phyloP scores from a whole-genome alignment of 2,329 filamentous ascomycete genomes.

The Cladorrhinum sp. region DNA sequence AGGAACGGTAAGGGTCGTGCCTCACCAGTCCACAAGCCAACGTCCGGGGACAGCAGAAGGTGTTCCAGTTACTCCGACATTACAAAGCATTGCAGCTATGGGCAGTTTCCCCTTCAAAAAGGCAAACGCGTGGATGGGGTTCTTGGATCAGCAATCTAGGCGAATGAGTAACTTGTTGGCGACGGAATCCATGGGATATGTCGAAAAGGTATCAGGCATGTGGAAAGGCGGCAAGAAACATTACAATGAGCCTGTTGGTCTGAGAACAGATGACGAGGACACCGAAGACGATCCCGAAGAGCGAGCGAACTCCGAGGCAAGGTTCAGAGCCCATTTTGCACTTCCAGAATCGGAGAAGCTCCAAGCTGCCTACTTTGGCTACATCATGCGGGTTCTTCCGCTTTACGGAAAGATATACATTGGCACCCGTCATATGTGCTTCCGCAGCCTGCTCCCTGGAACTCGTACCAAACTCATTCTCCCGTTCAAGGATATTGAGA shows the following conservation, averaged over 20 bases:
- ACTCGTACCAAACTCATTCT: conserved; percentile 91
- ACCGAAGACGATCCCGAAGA: conserved; percentile 57
- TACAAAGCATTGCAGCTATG: conserved; percentile 55
- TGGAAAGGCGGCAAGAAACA: conserved; percentile 89
- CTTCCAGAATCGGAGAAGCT: conserved; percentile 80
- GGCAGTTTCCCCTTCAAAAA: conserved; percentile 78
- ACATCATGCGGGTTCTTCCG: conserved; percentile 82
- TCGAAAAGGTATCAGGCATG: conserved; percentile 96
- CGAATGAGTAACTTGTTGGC: conserved; percentile 79
- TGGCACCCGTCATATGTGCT: conserved; percentile 83
- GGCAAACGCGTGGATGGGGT: conserved; percentile 78
- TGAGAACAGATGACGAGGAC: conserved; percentile 52
- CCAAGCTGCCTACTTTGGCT: conserved; percentile 87
- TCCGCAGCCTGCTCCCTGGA: conserved; percentile 83
- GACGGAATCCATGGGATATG: conserved; percentile 91
- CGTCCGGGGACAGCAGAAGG: conserved; percentile 31
- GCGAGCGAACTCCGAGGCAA: conserved; percentile 65
- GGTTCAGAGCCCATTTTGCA: conserved; percentile 87
- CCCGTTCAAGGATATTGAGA: conserved; percentile 87
- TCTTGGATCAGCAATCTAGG: conserved; percentile 73
- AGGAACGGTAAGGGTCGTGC: conserved; percentile 10
- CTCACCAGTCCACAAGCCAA: conserved; percentile 33
- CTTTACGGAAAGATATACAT: conserved; percentile 97
- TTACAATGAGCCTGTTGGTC: conserved; percentile 64
- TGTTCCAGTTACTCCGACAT: conserved; percentile 39